Percentiles rank a stretch among this genome's conserved stretches.
Conservation (phyloP, 108 stramenopile species). For the Nitzschia sp. region DNA sequence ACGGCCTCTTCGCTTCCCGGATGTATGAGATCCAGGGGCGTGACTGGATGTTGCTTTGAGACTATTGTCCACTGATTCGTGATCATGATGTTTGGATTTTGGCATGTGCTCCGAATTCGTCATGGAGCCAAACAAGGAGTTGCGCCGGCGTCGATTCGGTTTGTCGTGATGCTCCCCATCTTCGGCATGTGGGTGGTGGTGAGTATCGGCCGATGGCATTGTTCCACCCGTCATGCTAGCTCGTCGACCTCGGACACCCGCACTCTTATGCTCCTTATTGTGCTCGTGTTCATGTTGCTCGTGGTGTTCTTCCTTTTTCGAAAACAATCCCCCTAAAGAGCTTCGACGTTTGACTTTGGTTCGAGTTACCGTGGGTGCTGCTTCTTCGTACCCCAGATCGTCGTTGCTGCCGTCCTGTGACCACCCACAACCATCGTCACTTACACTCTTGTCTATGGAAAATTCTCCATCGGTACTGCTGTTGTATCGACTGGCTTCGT, state of each 20-base stretch:
- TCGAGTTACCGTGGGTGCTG: constrained; percentile 6
- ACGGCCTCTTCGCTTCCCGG: neutral
- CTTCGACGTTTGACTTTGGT: neutral
- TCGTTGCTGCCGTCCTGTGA: neutral
- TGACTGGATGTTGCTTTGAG: neutral
- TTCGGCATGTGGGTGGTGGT: neutral
- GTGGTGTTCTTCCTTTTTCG: neutral
- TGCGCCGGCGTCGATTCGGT: constrained; percentile 7
- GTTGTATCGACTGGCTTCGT: neutral
- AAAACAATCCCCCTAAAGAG: neutral
- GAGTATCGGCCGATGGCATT: neutral
- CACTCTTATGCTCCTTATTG: neutral
- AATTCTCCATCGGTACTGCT: neutral
- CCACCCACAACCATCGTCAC: neutral
- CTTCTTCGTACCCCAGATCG: constrained; percentile 14
- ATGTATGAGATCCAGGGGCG: neutral
- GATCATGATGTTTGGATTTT: neutral
- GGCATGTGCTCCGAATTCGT: neutral
- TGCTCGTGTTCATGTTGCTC: neutral
- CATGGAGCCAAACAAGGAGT: constrained; percentile 1
- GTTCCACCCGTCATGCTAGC: neutral
- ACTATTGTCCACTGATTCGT: neutral
- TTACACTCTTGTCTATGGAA: neutral
- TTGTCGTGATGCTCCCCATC: neutral
- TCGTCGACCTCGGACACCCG: constrained; percentile 1